Base-by-base conservation (phyloP, 2,329 filamentous ascomycete species). In the Thielaviopsis ethacetica region DNA sequence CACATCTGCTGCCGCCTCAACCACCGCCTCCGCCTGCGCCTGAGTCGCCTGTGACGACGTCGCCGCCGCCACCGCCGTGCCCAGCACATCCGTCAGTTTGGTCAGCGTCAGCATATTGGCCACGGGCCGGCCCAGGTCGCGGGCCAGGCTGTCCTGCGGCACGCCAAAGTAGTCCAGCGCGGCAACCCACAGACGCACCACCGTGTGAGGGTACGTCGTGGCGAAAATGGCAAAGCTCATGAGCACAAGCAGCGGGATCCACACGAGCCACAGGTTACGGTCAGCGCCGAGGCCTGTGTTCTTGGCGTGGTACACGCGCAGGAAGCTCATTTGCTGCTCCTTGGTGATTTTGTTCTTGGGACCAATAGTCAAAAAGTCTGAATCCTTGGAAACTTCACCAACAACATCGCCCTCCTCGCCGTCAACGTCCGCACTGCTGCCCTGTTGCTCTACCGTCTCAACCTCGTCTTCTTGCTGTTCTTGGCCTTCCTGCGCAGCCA, bases 221-320 rank as follows among this genome's bases (percentile, higher is more conserved):
- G 69, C 72, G 49, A 73, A 65, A 69, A 73, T 72, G 13, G 71
- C 69, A 60, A 68, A 67, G 53, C 72, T 64, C 60, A 74, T 69
- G 56, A 72, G 62, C 26, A 72, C 62, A n/a, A 75, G 69, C 21
- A 73, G 67, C 15, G 72, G 72, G 63, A 74, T 73, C 83, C 83
- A 86, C 65, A 86, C 76, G 64, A 84, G 82, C 72, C 83, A 85
- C 53, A 86, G 72, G 66, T 84, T 84, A 64, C 77, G 76, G 65
- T 86, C 83, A 61, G 78, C 79, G 63, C 80, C 77, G 61, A 84
- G 71, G 61, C 75, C 76, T 75, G 84, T 85, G 65, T 83, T 72
- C 67, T 80, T 83, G 67, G 77, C 75, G 59, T 82, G 78, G 62
- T 82, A 80, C 26, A 76, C 80, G 57, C 80, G 72, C 52, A 82